Conservation (phyloP, 202 grass and related monocot genomes). For the Eragrostis tef region DNA sequence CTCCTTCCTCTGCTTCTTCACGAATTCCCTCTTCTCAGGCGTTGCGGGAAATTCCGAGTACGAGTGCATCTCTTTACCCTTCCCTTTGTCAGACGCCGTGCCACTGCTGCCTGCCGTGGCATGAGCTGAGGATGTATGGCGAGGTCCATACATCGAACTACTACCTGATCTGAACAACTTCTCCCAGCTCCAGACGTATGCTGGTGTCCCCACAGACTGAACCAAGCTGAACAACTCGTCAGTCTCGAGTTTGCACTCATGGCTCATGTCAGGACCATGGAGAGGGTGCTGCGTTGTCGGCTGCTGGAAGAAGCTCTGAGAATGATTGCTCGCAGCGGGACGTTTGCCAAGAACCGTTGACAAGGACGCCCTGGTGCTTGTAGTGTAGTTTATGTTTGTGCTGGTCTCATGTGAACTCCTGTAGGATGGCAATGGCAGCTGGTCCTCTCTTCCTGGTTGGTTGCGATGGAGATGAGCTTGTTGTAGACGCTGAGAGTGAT, state of each 20-base stretch:
- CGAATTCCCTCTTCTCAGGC: neutral
- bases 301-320: slow-evolving; percentile 14
- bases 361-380: neutral
- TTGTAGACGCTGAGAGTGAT: neutral
- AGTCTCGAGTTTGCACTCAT: no score
- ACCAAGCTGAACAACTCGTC: slow-evolving; percentile 18
- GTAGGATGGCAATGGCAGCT: neutral
- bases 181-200: slow-evolving; percentile 8
- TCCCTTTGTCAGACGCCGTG: neutral
- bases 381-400: neutral
- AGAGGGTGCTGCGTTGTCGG: neutral
- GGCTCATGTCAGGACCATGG: no score
- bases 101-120: neutral
- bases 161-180: neutral
- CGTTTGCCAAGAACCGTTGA: slow-evolving; percentile 19
- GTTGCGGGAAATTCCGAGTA: neutral
- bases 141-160: neutral
- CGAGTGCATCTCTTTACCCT: neutral
- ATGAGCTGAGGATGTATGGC: neutral
- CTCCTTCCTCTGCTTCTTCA: slow-evolving; percentile 26
- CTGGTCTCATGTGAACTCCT: neutral
- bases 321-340: neutral
- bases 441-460: neutral
- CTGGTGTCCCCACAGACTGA: slow-evolving; percentile 19
- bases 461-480: neutral